Percentiles rank a stretch among this genome's conserved stretches.
These are phyloP conservation scores for Stellera chamaejasme DNA, from an alignment of 345 rosid species.

Conservation along the genomic window DNA sequence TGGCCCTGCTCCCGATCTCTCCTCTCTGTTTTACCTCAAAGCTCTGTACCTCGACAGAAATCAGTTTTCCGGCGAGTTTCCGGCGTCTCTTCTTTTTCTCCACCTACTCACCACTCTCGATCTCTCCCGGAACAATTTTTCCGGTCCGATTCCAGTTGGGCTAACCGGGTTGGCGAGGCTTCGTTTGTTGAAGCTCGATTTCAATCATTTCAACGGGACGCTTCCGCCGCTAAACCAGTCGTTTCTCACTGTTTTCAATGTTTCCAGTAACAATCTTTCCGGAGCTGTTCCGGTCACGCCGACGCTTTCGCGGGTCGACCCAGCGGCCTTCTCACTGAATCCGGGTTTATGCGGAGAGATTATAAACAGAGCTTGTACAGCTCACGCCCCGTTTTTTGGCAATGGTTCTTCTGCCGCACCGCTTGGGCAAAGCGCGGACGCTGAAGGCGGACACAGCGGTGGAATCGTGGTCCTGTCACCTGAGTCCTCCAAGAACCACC, in stretches of 20 bases:
- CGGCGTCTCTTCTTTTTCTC: slow-evolving; percentile 50
- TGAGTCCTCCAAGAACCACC: slow-evolving; percentile 26
- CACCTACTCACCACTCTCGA: slow-evolving; percentile 55
- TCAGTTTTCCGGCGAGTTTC: slow-evolving; percentile 64
- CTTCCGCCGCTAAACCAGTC: slow-evolving; percentile 75
- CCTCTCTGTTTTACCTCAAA: slow-evolving; percentile 61
- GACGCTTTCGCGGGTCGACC: slow-evolving; percentile 49
- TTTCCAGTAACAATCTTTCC: slow-evolving; percentile 70
- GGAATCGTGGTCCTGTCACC: slow-evolving; percentile 31
- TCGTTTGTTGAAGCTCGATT: slow-evolving; percentile 50
- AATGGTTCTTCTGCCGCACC: slow-evolving; percentile 43
- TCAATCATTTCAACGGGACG: slow-evolving; percentile 55
- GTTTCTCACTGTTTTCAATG: slow-evolving; percentile 40
- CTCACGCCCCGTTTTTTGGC: slow-evolving; percentile 56
- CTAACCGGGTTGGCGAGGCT: slow-evolving; percentile 45
- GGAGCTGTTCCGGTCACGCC: slow-evolving; percentile 63
- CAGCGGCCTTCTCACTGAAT: slow-evolving; percentile 50
- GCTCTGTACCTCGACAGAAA: slow-evolving; percentile 56
- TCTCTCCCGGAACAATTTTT: slow-evolving; percentile 40
- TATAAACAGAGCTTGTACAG: slow-evolving; percentile 45
- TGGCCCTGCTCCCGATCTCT: slow-evolving; percentile 80
- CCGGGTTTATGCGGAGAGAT: slow-evolving; percentile 84
- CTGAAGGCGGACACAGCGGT: slow-evolving; percentile 35
- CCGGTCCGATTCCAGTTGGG: slow-evolving; percentile 53
- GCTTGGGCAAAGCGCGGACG: slow-evolving; percentile 52